phyloP scores from a whole-genome alignment of 768 basidiomycete species.

The Rhizopogon rudus region DNA sequence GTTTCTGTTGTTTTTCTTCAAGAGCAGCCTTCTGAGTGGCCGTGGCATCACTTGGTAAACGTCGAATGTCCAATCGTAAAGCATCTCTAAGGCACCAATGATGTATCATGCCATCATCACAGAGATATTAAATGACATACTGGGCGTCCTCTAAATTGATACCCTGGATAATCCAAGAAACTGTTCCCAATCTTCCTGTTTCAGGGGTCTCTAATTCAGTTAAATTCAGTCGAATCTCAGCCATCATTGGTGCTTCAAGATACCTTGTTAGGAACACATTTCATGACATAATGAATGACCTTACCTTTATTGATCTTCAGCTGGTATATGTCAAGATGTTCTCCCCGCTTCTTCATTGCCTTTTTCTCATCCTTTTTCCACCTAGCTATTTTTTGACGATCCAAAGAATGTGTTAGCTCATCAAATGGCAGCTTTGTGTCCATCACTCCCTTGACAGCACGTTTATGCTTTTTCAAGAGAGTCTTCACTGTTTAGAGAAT shows the following conservation, averaged over 20 bases:
- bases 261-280: not conserved
- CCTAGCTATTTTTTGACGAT: not conserved
- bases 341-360: not conserved
- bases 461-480: not conserved
- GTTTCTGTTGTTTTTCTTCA: not conserved
- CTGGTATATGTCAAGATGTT: conserved; percentile 1
- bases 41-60: not conserved
- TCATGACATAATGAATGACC: not conserved
- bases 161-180: conserved; percentile 1
- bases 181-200: not conserved
- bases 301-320: conserved; percentile 4
- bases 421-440: not conserved
- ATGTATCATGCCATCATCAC: not conserved
- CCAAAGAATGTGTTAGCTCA: not conserved
- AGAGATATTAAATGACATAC: not conserved
- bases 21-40: not conserved
- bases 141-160: conserved; percentile 5
- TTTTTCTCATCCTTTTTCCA: not conserved
- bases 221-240: not conserved
- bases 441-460: not conserved
- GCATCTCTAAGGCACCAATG: not conserved
- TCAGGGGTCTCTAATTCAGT: not conserved
- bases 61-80: not conserved
- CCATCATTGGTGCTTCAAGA: conserved; percentile 1
- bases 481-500: not conserved